Base-by-base conservation (phyloP, 1,139 yeast genomes). In the Blastobotrys aristatus region DNA sequence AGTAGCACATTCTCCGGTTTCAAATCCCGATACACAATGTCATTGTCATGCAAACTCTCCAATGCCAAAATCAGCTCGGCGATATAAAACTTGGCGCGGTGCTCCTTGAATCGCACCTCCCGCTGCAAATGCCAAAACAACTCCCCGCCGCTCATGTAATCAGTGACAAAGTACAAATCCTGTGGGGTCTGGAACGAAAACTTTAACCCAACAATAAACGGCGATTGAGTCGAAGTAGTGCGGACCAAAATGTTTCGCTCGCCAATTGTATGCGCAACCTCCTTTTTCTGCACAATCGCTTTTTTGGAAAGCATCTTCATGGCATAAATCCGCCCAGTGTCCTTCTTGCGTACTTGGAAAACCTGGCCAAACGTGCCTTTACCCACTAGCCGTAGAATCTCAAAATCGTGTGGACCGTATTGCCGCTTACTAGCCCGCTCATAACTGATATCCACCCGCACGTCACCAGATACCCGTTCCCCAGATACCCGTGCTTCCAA, bases 311-410 rank as follows among this genome's bases (percentile, higher is more conserved):
- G 76, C 24, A 92, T 95, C 68, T 92, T 92, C 98, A 92, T 92
- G 41, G 98, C 98, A 65, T 92, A 92, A 51, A 92, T 83, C 58
- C 97, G 77, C 50, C 80, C 79, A 3, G 95, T 88, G 62, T 90
- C 97, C 60, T 76, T 76, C 74, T 90, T 92, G 57, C 85, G 82
- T 41, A 92, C 98, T 69, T 90, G 97, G 67, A 84, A 92, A 35
- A 92, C 98, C 68, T 87, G 96, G 29, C 98, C 98, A 73, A 92
- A 92, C 0, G 97, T 92, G 45, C 98, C 98, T 64, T 88, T 89
- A 52, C 98, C 98, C 53, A 92, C 74, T 47, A 92, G 73, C 61
- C 96, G 76, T 58, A 92, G 77, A 17, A 90, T 86, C 63, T 90
- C 96, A 66, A 92, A 92, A 69, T 92, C 97, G 50, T 84, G 84